phyloP scores from a whole-genome alignment of 768 basidiomycete species.

The Tricholoma sp. region DNA sequence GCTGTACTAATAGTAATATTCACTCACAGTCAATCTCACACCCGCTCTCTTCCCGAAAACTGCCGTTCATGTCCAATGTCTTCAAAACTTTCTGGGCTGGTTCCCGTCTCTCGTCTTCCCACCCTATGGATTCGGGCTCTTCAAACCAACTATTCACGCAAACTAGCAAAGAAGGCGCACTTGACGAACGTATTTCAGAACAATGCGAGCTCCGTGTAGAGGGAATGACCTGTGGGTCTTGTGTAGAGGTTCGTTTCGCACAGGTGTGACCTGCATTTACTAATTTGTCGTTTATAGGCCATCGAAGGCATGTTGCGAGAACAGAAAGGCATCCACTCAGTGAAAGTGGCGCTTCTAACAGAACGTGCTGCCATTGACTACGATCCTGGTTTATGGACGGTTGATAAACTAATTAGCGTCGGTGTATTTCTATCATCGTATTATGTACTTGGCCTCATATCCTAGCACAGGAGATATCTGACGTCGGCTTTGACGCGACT shows the following conservation, averaged over 20 bases:
- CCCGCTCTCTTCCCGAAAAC: neutral
- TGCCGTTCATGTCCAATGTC: conserved; percentile 9
- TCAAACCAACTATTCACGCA: conserved; percentile 18
- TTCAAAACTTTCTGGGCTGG: conserved; percentile 16
- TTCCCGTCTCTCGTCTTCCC: conserved; percentile 8
- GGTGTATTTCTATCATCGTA: conserved; percentile 20
- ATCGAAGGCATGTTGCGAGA: conserved; percentile 80
- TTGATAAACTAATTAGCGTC: conserved; percentile 74
- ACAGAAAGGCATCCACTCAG: conserved; percentile 84
- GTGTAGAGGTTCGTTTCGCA: conserved; percentile 65
- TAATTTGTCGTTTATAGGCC: conserved; percentile 36
- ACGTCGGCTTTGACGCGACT: conserved; percentile 89
- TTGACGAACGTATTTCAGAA: conserved; percentile 27
- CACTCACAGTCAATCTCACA: neutral
- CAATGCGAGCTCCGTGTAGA: conserved; percentile 79
- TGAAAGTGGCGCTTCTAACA: conserved; percentile 96
- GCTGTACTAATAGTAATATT: neutral
- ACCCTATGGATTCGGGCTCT: conserved; percentile 6
- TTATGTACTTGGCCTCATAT: conserved; percentile 6
- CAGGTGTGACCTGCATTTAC: neutral
- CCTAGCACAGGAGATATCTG: conserved; percentile 74
- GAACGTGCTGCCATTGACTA: conserved; percentile 92
- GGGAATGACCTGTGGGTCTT: conserved; percentile 89
- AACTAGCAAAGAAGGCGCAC: conserved; percentile 16
- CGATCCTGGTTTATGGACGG: conserved; percentile 75